Evolutionary conservation across 192 early-diverging fungal species (phyloP).

Genomic region (Ambispora gerdemannii): DNA sequence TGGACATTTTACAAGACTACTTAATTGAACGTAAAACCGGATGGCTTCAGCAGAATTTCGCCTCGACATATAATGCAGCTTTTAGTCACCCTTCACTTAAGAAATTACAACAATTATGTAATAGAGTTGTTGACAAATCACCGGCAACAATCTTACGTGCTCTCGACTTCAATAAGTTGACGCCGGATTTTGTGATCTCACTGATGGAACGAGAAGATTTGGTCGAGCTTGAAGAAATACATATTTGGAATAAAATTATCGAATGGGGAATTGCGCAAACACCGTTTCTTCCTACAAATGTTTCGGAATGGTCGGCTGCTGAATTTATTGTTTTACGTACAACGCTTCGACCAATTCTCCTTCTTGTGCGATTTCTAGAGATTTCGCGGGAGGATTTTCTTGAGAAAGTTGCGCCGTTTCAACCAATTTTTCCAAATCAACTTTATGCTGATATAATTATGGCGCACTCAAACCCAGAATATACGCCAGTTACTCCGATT

Average conservation of each 20-base stretch:
- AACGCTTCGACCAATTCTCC: conserved; percentile 1
- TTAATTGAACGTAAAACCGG: neutral
- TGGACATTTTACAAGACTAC: conserved; percentile 9
- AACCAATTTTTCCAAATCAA: conserved; percentile 20
- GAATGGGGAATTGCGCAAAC: conserved; percentile 22
- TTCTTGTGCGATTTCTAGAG: conserved; percentile 18
- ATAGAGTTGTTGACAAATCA: neutral
- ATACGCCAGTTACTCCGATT: neutral
- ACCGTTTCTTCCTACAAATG: neutral
- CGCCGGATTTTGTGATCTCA: conserved; percentile 2
- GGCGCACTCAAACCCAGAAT: neutral
- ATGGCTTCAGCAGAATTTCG: conserved; percentile 7
- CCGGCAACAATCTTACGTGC: conserved; percentile 8
- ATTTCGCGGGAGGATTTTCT: conserved; percentile 16
- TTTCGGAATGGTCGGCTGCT: neutral
- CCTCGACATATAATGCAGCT: neutral
- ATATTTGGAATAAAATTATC: conserved; percentile 26
- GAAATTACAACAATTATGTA: conserved; percentile 20
- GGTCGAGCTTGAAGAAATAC: conserved; percentile 22
- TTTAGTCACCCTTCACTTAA: neutral
- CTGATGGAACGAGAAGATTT: neutral
- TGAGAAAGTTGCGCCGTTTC: conserved; percentile 1
- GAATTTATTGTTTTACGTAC: conserved; percentile 4
- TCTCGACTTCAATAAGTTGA: conserved; percentile 1
- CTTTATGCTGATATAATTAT: conserved; percentile 13